Evolutionary conservation across 108 stramenopile species (phyloP).

Genomic region (Ochromonas danica): DNA sequence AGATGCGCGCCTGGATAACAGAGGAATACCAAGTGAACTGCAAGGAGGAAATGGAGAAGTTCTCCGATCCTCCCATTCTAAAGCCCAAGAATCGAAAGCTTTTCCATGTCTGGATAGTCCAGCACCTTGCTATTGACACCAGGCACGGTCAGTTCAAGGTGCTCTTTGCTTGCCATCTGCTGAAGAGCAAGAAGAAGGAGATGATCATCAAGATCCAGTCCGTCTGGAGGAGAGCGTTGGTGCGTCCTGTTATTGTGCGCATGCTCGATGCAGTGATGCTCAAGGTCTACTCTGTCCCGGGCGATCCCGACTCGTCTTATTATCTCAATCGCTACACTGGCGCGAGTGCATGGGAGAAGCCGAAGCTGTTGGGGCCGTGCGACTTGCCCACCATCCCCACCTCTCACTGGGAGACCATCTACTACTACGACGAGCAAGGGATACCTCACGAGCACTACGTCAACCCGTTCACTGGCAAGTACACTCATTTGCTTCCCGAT

Average conservation of each 20-base stretch:
- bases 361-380: background rate
- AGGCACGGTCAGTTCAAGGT: conserved; percentile 19
- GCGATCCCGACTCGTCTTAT: conserved; percentile 5
- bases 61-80: background rate
- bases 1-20: background rate
- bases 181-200: background rate
- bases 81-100: background rate
- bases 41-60: background rate
- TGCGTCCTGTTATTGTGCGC: background rate
- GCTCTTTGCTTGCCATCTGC: background rate
- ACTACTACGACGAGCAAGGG: background rate
- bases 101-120: conserved; percentile 8
- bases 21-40: background rate
- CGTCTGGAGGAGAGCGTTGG: background rate
- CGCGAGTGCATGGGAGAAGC: conserved; percentile 21
- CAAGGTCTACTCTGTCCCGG: background rate
- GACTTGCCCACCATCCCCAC: conserved; percentile 30
- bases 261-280: conserved; percentile 7
- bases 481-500: conserved; percentile 3
- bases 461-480: conserved; percentile 32
- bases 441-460: background rate
- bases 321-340: conserved; percentile 25
- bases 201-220: conserved; percentile 36
- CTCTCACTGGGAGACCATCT: background rate
- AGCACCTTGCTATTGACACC: conserved; percentile 11